These are phyloP conservation scores for Candida silvicultrix DNA, from an alignment of 805 yeast genomes.

Conservation along the genomic window DNA sequence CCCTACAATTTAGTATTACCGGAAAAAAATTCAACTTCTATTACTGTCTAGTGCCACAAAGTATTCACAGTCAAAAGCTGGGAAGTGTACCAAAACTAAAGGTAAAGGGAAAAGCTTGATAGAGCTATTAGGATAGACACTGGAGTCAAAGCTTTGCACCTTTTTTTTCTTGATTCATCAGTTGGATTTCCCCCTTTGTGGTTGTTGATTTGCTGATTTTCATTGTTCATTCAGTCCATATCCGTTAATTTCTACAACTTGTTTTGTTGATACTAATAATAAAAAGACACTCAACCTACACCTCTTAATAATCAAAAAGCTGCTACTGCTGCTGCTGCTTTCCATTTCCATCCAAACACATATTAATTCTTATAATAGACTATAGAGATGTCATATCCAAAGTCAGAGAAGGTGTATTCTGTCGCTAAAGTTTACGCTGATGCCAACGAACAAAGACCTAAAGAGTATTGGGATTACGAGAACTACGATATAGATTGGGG, in stretches of 20 bases:
- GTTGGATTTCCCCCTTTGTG: no score
- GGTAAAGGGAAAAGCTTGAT: no score
- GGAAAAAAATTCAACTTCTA: background rate
- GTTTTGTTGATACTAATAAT: background rate
- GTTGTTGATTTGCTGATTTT: background rate
- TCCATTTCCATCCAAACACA: no score
- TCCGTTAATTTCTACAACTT: background rate
- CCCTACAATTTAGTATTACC: background rate
- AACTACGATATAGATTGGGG: constrained; percentile 60
- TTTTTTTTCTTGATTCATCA: no score
- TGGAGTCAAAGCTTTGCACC: no score
- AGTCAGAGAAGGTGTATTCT: constrained; percentile 31
- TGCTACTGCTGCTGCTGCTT: no score
- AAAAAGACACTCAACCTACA: background rate
- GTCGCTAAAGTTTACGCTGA: constrained; percentile 67
- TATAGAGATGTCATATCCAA: constrained; percentile 14
- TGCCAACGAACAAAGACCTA: constrained; percentile 60
- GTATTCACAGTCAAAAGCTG: no score
- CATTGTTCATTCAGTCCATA: background rate
- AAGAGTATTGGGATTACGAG: constrained; percentile 84
- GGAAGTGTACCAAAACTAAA: no score
- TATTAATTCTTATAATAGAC: no score
- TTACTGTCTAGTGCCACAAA: background rate
- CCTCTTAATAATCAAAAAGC: background rate
- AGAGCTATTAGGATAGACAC: no score